Evolutionary conservation across 805 yeast species (phyloP), one percentile per base, ranked within the genome.

Genomic region (Ogataea haglerorum): DNA sequence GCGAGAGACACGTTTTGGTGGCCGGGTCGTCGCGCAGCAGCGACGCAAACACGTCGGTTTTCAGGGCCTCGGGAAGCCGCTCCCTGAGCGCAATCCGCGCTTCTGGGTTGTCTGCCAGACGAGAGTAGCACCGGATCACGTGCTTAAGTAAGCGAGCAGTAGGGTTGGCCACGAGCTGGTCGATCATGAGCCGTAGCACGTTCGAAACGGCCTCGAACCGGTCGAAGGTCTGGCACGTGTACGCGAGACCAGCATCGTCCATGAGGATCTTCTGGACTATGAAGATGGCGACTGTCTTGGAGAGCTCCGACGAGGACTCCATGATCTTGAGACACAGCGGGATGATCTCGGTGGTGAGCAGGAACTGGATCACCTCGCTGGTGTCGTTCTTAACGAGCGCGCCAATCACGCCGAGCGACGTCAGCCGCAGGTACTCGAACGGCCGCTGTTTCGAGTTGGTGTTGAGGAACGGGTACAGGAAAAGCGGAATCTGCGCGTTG

Each of bases 331-430:
- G 69, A 60, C 99, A 93, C 41, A 93, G 67, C 5, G 99, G 99
- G 24, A 93, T 95, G 53, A 93, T 91, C 61, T 91, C 99, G 0
- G 99, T 93, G n/a, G 96, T 82, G 32, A 91, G 70, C 55, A 91
- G 67, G 57, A 93, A 91, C 47, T 85, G 85, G 47, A 93, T 90
- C 31, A 91, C 98, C 53, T 91, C 96, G 12, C 95, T 88, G 4
- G 96, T 85, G 57, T 91, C 99, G 61, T 90, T 91, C 55, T 93
- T 91, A 18, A 93, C 98, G 41, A 91, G 69, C 0, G 99, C 98
- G 15, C 99, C 99, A 59, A 91, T 86, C 6, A 91, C 99, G 28
- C 99, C 99, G 46, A 91, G 75, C 39, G 95, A 85, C 1, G 99
- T 93, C 49, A 91, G 74, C 48, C 98, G 74, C 55, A 91, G 73